A percentile compares a stretch with the other conserved stretches of the same genome.
Conservation (phyloP, 2,329 filamentous ascomycete genomes). For the Epichloe typhina region DNA sequence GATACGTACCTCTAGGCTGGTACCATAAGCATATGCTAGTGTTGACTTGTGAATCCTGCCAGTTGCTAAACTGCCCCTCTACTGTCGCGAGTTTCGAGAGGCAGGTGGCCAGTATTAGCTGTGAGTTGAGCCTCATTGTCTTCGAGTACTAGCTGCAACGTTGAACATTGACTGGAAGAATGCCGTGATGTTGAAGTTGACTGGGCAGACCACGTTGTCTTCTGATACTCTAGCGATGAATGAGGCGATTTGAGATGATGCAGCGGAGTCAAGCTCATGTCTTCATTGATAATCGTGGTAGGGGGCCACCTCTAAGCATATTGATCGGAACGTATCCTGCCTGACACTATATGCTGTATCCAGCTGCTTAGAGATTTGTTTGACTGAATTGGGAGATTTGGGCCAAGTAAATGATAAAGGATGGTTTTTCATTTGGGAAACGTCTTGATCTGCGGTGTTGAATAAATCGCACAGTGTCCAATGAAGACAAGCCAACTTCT, state of each 20-base stretch:
- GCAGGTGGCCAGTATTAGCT: constrained; percentile 8
- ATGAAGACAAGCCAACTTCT: neutral
- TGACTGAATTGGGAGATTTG: too few species aligned
- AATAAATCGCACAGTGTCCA: neutral
- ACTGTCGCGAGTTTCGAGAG: constrained; percentile 7
- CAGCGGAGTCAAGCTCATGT: neutral
- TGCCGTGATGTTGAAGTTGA: neutral
- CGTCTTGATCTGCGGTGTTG: neutral
- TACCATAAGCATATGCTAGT: constrained; percentile 47
- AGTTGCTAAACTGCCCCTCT: constrained; percentile 31
- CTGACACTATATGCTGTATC: neutral
- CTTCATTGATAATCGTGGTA: neutral
- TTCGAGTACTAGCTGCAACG: neutral
- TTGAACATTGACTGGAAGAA: neutral
- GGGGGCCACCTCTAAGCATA: neutral
- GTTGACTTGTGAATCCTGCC: constrained; percentile 39
- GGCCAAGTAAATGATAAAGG: neutral
- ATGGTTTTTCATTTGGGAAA: neutral
- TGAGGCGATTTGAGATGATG: neutral
- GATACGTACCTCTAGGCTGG: constrained; percentile 25
- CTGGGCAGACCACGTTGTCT: neutral
- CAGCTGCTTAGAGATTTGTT: neutral
- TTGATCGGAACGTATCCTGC: neutral
- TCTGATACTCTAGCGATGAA: neutral
- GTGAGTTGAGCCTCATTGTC: constrained; percentile 10